phyloP scores from a whole-genome alignment of 2,329 filamentous ascomycete genomes.

The Aspergillus quadricinctus region DNA sequence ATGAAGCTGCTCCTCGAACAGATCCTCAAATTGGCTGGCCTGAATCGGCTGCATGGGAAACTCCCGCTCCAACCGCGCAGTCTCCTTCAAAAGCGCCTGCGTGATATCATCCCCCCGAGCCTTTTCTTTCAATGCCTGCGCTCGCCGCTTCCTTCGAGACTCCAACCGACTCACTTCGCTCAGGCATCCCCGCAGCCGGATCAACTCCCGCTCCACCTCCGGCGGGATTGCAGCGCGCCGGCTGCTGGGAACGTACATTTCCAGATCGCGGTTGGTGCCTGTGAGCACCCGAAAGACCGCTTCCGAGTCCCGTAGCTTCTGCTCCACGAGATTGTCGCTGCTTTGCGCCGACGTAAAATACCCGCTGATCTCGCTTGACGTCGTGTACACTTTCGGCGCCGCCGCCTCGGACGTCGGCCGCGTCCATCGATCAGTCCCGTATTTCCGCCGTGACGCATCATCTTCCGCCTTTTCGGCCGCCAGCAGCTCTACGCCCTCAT shows the following conservation, averaged over 20 bases:
- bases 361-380: conserved; percentile 73
- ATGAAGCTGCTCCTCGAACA: conserved; percentile 79
- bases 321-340: conserved; percentile 66
- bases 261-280: conserved; percentile 73
- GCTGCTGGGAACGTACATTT: conserved; percentile 86
- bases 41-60: conserved; percentile 81
- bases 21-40: conserved; percentile 83
- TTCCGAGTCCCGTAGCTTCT: conserved; percentile 74
- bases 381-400: conserved; percentile 66
- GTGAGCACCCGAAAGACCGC: conserved; percentile 70
- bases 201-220: conserved; percentile 73
- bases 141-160: conserved; percentile 70
- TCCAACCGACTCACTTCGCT: conserved; percentile 85
- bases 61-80: conserved; percentile 76
- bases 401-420: conserved; percentile 67
- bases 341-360: conserved; percentile 72
- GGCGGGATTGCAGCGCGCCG: conserved; percentile 74
- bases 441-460: conserved; percentile 66
- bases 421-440: conserved; percentile 82
- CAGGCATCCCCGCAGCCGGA: conserved; percentile 69
- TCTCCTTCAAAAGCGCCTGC: conserved; percentile 74
- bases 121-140: conserved; percentile 73
- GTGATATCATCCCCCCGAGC: conserved; percentile 83
- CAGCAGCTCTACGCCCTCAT: conserved; percentile 76
- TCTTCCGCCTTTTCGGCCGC: conserved; percentile 81